Base-by-base conservation (phyloP, 2,329 filamentous ascomycete species). In the Botrytis pseudocinerea region DNA sequence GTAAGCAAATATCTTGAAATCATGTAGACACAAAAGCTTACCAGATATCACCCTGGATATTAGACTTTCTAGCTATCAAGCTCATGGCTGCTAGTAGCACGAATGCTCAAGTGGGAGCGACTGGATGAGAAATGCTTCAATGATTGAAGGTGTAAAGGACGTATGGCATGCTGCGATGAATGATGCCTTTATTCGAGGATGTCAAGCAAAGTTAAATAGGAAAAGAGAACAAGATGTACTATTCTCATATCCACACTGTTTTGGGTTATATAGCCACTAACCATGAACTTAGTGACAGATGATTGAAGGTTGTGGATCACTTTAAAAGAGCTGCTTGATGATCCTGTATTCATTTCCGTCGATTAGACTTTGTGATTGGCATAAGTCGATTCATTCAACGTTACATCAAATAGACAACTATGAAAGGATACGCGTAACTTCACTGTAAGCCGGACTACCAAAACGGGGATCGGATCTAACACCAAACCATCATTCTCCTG, bases 1-100 rank as follows among this genome's bases (percentile, higher is more conserved):
- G 22, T 68, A 12, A 68, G 64, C 22, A 40, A 9, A 68, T 22
- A 28, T 40, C 1, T 54, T 51, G 8, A 18, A 35, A 28, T 5
- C 7, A 9, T 8, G 20, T 14, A 16, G 28, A 7, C 14, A 4
- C 6, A 14, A 40, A 54, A 18, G 35, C 46, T 68, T 40, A 68
- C 64, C 64, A 68, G 35, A 68, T 68, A 40, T 68, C 64, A 6
- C 64, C 64, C 48, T 68, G 64, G 32, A 68, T 68, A n/a, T 68
- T 68, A 9, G 64, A 28, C 16, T 68, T 68, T 54, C 64, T 68
- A 28, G 46, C 46, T 68, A 54, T 40, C 64, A 25, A 68, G 22
- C 25, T 68, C 64, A 68, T 68, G 46, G 1, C 40, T 35, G 22
- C 25, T n/a, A 1, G n/a, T 54, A 68, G 25, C 5, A 40, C 10